Evolutionary conservation across 352 stramenopile species (phyloP), one percentile per base, ranked within the genome.

Genomic region (Thalassiosira oceanica): DNA sequence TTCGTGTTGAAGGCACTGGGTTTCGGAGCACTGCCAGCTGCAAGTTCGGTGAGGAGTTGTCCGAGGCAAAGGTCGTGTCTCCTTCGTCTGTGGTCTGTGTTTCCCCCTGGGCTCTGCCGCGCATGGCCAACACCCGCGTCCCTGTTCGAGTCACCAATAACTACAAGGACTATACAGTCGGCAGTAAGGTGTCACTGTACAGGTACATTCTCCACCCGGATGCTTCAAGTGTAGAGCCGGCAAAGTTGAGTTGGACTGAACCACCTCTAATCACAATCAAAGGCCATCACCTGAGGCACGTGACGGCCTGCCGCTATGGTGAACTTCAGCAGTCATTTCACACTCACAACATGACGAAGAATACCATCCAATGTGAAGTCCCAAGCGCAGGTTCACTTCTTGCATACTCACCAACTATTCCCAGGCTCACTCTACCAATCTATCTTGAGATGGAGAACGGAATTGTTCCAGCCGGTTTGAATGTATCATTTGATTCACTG

Each of bases 121-220:
- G 42, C 7, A 18, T 41, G 23, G 21, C n/a, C 23, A 43, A 49
- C 1, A 28, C 13, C 24, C n/a, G 28, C 13, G 63, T 80, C 11
- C 2, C 50, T 43, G 31, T 82, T 16, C 37, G 29, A 4, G 61
- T 84, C 20, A 74, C 65, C 28, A 79, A 82, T 15, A 86, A 86
- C 55, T 64, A 73, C 10, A 21, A 75, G 20, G 77, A 85, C 44
- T 83, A 68, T 26, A 73, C 57, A 21, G 36, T 58, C 2, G 33
- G 20, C 8, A 33, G 50, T 18, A 61, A 27, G 27, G 1, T 41
- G 4, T 11, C 37, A 15, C 20, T 62, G 29, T 83, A 74, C 26
- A 31, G 37, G 35, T 78, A 57, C 37, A 60, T 49, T 4, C 37
- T 78, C 53, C 74, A 53, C 18, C 74, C 74, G 11, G 58, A 72